Percentiles rank a stretch among this genome's conserved stretches.
phyloP scores from a whole-genome alignment of 768 basidiomycete genomes.

The Boletus pseudo-olivaceus region DNA sequence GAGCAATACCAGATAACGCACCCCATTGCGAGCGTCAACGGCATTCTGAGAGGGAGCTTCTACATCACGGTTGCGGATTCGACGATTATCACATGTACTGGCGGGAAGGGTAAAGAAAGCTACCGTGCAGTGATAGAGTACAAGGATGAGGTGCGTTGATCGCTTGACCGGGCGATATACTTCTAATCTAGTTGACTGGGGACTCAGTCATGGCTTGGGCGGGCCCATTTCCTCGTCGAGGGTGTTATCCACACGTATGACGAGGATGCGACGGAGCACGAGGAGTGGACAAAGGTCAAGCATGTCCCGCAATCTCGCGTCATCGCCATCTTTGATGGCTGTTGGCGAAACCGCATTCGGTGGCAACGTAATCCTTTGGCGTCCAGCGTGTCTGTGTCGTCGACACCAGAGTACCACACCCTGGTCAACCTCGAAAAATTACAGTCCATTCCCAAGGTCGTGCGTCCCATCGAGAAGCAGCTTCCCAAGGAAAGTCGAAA shows the following conservation, averaged over 20 bases:
- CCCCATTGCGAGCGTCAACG: constrained; percentile 87
- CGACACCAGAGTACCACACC: constrained; percentile 51
- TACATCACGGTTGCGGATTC: constrained; percentile 85
- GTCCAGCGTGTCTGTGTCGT: constrained; percentile 45
- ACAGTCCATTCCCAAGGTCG: constrained; percentile 72
- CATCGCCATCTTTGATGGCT: constrained; percentile 82
- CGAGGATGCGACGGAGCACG: constrained; percentile 56
- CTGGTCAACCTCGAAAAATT: constrained; percentile 77
- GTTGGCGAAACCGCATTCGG: constrained; percentile 79
- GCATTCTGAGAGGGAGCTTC: constrained; percentile 85
- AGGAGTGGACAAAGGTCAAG: constrained; percentile 82
- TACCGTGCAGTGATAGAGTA: constrained; percentile 87
- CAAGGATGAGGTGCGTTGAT: constrained; percentile 81
- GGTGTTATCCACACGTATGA: constrained; percentile 86
- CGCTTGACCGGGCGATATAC: not conserved
- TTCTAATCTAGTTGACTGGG: not conserved
- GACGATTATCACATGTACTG: constrained; percentile 76
- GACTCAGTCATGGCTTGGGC: constrained; percentile 80
- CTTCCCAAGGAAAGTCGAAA: constrained; percentile 76
- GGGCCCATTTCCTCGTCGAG: constrained; percentile 78
- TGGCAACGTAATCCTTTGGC: constrained; percentile 63
- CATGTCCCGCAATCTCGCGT: constrained; percentile 79
- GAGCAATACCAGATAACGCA: constrained; percentile 88
- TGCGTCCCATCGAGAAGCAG: constrained; percentile 81
- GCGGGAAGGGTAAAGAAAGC: constrained; percentile 56